phyloP scores from a whole-genome alignment of 257 asterid species.

The Solanum gandarillasii region DNA sequence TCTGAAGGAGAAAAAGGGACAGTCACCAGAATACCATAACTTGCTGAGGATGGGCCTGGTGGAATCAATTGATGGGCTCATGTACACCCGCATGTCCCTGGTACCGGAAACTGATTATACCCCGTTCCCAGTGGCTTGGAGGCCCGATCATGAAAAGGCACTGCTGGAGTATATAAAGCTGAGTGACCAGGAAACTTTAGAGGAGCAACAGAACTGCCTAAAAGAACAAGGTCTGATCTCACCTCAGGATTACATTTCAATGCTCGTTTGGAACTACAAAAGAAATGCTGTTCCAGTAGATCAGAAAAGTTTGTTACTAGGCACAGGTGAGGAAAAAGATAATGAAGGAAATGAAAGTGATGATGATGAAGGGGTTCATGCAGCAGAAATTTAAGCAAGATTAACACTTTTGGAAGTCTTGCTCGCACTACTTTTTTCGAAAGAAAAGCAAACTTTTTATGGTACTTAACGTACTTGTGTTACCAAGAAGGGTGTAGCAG shows the following conservation, averaged over 20 bases:
- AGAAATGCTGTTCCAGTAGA: slow-evolving; percentile 50
- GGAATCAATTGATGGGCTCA: slow-evolving; percentile 93
- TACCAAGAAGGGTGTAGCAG: neutral
- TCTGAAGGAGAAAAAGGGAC: slow-evolving; percentile 88
- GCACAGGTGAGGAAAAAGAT: slow-evolving; percentile 27
- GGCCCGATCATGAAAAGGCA: slow-evolving; percentile 91
- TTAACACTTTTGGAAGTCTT: neutral
- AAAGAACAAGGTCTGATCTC: slow-evolving; percentile 81
- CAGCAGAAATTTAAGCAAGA: slow-evolving; percentile 33
- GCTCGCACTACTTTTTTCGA: neutral
- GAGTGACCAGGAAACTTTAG: slow-evolving; percentile 53
- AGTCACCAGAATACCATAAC: slow-evolving; percentile 86
- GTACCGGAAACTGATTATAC: slow-evolving; percentile 94
- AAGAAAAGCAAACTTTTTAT: neutral
- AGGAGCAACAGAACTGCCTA: slow-evolving; percentile 58
- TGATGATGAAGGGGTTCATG: slow-evolving; percentile 35
- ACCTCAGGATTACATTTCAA: slow-evolving; percentile 87
- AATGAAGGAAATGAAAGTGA: slow-evolving; percentile 12
- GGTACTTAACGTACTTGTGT: neutral
- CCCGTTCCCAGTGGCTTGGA: slow-evolving; percentile 79
- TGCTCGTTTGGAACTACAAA: slow-evolving; percentile 96
- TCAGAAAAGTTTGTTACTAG: slow-evolving; percentile 29
- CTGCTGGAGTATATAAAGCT: slow-evolving; percentile 73
- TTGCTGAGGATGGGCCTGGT: slow-evolving; percentile 87
- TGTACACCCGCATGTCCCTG: slow-evolving; percentile 86